These are phyloP conservation scores for Santalum album DNA, from an alignment of 164 flowering plant species.

Conservation along the genomic window DNA sequence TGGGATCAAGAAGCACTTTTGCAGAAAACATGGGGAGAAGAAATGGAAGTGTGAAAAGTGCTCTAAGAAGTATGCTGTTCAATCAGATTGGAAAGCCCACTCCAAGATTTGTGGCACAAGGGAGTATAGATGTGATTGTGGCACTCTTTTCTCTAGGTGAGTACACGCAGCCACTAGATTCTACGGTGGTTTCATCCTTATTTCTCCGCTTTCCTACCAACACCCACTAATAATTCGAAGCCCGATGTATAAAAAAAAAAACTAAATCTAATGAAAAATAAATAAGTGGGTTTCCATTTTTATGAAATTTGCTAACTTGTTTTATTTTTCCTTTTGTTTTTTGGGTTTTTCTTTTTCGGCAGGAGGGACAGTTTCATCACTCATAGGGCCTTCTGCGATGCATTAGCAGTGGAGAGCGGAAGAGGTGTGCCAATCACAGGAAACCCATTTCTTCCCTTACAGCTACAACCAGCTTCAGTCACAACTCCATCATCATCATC, in stretches of 20 bases:
- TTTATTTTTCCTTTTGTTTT: too few relatives aligned
- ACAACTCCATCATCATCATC: conserved; percentile 1
- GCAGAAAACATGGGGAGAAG: conserved; percentile 62
- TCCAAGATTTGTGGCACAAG: conserved; percentile 49
- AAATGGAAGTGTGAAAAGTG: conserved; percentile 67
- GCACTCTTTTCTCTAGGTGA: conserved; percentile 57
- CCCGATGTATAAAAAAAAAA: too few relatives aligned
- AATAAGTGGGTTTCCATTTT: too few relatives aligned
- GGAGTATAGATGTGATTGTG: conserved; percentile 62
- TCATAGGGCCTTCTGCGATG: conserved; percentile 71
- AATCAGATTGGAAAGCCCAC: conserved; percentile 65
- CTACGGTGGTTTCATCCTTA: too few relatives aligned
- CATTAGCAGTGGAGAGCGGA: conserved; percentile 58
- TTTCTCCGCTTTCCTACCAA: not conserved
- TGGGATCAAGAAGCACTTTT: conserved; percentile 58
- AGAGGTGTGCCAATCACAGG: conserved; percentile 16
- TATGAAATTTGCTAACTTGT: too few relatives aligned
- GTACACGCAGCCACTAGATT: too few relatives aligned
- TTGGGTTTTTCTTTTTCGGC: conserved; percentile 8
- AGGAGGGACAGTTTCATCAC: conserved; percentile 71
- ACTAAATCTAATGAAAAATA: too few relatives aligned
- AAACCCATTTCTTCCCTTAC: conserved; percentile 17
- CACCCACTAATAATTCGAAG: too few relatives aligned
- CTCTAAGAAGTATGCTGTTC: conserved; percentile 58
- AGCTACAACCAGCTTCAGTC: conserved; percentile 10